A percentile compares a stretch with the other conserved stretches of the same genome.
phyloP scores from a whole-genome alignment of 2,329 filamentous ascomycete genomes.

The Madurella mycetomatis region DNA sequence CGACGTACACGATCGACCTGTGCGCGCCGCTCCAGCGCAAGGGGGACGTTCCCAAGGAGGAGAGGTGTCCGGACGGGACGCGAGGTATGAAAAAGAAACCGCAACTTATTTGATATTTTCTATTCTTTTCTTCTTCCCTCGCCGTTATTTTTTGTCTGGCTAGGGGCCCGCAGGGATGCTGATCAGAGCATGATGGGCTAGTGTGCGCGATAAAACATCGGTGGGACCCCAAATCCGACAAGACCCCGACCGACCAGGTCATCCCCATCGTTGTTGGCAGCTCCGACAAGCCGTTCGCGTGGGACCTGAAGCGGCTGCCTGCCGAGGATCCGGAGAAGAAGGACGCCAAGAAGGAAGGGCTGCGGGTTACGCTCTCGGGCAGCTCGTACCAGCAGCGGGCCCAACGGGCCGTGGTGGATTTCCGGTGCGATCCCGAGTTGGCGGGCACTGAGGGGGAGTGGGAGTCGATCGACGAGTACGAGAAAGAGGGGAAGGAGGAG shows the following conservation, averaged over 20 bases:
- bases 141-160: too few relatives aligned
- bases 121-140: too few relatives aligned
- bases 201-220: conserved; percentile 71
- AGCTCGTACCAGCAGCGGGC: conserved; percentile 50
- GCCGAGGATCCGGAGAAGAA: conserved; percentile 58
- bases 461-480: conserved; percentile 51
- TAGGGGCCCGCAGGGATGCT: background rate
- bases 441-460: conserved; percentile 71
- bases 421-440: conserved; percentile 70
- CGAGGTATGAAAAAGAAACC: conserved; percentile 57
- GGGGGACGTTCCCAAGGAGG: conserved; percentile 49
- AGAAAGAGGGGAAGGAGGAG: conserved; percentile 19
- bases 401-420: conserved; percentile 78
- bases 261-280: conserved; percentile 67
- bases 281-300: conserved; percentile 58
- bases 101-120: too few relatives aligned
- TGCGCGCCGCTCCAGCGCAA: conserved; percentile 63
- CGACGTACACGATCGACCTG: conserved; percentile 76
- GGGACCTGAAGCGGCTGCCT: conserved; percentile 62
- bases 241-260: conserved; percentile 49
- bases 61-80: conserved; percentile 65
- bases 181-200: conserved; percentile 29
- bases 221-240: conserved; percentile 44
- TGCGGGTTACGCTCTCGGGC: conserved; percentile 65
- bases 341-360: conserved; percentile 64